These are phyloP conservation scores for Quercus bicolor DNA, from an alignment of 306 rosid genomes.

Conservation along the genomic window DNA sequence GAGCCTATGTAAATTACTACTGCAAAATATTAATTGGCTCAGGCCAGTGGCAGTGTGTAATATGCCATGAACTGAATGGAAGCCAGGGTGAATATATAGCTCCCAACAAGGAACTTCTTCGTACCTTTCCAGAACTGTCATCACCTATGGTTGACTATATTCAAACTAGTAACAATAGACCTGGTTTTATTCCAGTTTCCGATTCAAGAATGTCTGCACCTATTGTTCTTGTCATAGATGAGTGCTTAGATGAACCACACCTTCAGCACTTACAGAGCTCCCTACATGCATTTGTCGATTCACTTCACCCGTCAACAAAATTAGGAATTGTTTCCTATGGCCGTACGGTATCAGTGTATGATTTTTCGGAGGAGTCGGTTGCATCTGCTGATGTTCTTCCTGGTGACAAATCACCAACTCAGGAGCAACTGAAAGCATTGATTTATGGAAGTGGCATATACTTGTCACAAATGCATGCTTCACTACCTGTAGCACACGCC, in stretches of 20 bases:
- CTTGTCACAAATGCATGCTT: slow-evolving; percentile 93
- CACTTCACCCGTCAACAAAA: slow-evolving; percentile 80
- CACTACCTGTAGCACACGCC: slow-evolving; percentile 83
- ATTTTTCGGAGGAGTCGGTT: slow-evolving; percentile 77
- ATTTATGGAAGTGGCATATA: slow-evolving; percentile 93
- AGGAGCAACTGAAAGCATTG: slow-evolving; percentile 67
- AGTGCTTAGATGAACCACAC: slow-evolving; percentile 92
- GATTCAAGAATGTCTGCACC: slow-evolving; percentile 95
- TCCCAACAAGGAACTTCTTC: slow-evolving; percentile 69
- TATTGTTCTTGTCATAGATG: slow-evolving; percentile 85
- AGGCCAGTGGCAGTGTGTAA: slow-evolving; percentile 99
- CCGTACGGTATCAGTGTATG: slow-evolving; percentile 87
- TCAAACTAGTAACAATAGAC: slow-evolving; percentile 89
- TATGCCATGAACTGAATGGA: slow-evolving; percentile 77
- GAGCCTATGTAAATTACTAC: slow-evolving; percentile 84
- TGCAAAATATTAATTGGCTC: slow-evolving; percentile 87
- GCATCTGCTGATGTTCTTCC: slow-evolving; percentile 99
- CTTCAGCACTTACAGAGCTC: slow-evolving; percentile 88
- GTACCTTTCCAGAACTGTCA: slow-evolving; percentile 79
- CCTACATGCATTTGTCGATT: slow-evolving; percentile 92
- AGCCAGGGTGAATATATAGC: slow-evolving; percentile 87
- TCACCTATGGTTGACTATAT: slow-evolving; percentile 82
- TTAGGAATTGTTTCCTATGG: slow-evolving; percentile 85
- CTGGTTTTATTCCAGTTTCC: slow-evolving; percentile 89
- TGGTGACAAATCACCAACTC: slow-evolving; percentile 77